Evolutionary conservation across 441 rosid genomes (phyloP).

Genomic region (Dalechampia spathulata): DNA sequence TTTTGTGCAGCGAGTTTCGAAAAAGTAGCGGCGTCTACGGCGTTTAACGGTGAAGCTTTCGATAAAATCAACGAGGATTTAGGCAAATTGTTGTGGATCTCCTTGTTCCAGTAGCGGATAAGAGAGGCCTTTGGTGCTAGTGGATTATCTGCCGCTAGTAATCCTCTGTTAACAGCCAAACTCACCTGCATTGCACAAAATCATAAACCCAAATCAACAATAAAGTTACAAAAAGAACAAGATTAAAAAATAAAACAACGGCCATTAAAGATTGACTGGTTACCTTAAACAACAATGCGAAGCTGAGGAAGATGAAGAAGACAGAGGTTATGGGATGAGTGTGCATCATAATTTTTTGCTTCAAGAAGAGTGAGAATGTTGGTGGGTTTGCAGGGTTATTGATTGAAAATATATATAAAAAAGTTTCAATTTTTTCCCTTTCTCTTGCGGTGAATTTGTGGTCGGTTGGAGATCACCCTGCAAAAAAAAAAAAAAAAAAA

Average conservation of each 20-base stretch:
- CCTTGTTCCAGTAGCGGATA: constrained; percentile 80
- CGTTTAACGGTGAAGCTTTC: constrained; percentile 64
- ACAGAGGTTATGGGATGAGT: constrained; percentile 16
- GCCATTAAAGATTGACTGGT: constrained; percentile 7
- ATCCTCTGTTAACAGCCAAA: constrained; percentile 18
- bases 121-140: constrained; percentile 66
- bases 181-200: constrained; percentile 47
- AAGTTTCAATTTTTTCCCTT: no score
- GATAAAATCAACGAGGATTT: constrained; percentile 53
- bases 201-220: not conserved
- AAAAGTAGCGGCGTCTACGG: constrained; percentile 56
- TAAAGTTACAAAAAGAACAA: no score
- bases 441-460: not conserved
- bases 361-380: constrained; percentile 17
- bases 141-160: constrained; percentile 37
- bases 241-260: no score
- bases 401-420: not conserved
- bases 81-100: constrained; percentile 38
- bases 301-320: constrained; percentile 1
- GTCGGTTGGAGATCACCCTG: not conserved
- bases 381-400: constrained; percentile 21
- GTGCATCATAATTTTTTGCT: constrained; percentile 6
- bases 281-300: constrained; percentile 26
- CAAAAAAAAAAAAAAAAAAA: no score
- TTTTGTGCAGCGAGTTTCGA: constrained; percentile 60